phyloP scores from a whole-genome alignment of 2,329 filamentous ascomycete genomes.

The Aspergillus unguis region DNA sequence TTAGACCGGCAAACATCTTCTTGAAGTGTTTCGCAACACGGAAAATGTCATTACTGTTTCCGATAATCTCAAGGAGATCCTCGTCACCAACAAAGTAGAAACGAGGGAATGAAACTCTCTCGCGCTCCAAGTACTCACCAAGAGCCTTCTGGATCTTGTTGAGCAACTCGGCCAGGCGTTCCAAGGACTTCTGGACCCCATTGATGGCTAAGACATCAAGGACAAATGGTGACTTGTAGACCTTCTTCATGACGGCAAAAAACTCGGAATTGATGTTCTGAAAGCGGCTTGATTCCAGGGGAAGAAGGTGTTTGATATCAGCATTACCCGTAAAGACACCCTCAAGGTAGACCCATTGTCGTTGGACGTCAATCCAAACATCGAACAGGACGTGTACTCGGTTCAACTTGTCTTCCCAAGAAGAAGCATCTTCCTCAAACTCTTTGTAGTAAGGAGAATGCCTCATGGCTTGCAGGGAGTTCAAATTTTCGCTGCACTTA shows the following conservation, averaged over 20 bases:
- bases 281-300: conserved; percentile 93
- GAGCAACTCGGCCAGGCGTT: conserved; percentile 90
- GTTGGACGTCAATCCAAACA: conserved; percentile 99
- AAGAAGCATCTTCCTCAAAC: conserved; percentile 93
- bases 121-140: conserved; percentile 96
- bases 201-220: conserved; percentile 94
- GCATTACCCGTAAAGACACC: conserved; percentile 98
- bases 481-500: conserved; percentile 96
- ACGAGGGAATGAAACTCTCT: conserved; percentile 93
- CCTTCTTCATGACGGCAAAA: conserved; percentile 98
- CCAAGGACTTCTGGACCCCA: conserved; percentile 91
- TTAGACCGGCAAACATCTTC: conserved; percentile 99
- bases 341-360: conserved; percentile 99
- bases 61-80: conserved; percentile 96
- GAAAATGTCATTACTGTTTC: conserved; percentile 95
- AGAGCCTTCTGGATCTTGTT: conserved; percentile 99
- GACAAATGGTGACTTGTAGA: conserved; percentile 92
- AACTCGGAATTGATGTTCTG: conserved; percentile 99
- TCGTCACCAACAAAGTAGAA: conserved; percentile 99
- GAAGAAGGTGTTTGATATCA: conserved; percentile 96
- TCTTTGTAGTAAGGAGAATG: conserved; percentile 99
- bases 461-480: conserved; percentile 96
- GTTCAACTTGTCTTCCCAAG: conserved; percentile 98
- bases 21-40: conserved; percentile 98
- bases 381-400: conserved; percentile 96